Evolutionary conservation across 2,329 filamentous ascomycete genomes (phyloP).

Genomic region (Alternaria dauci): DNA sequence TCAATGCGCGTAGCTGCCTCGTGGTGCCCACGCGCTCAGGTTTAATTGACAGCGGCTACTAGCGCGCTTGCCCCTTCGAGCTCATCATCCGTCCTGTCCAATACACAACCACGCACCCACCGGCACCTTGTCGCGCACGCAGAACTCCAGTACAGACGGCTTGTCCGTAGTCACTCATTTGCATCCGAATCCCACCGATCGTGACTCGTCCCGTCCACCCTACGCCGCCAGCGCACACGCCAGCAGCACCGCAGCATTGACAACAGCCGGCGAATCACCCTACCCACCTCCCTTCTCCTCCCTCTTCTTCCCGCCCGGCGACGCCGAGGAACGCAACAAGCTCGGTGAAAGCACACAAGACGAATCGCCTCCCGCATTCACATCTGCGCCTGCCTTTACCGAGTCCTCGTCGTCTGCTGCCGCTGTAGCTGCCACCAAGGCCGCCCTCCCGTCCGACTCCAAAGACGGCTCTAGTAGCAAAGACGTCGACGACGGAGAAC

Average conservation of each 20-base stretch:
- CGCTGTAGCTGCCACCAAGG: slow-evolving; percentile 77
- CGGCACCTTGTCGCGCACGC: slow-evolving; percentile 57
- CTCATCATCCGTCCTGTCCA: slow-evolving; percentile 29
- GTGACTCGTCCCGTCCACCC: slow-evolving; percentile 36
- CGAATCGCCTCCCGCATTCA: slow-evolving; percentile 59
- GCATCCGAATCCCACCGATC: slow-evolving; percentile 38
- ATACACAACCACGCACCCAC: slow-evolving; percentile 37
- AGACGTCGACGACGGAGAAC: slow-evolving; percentile 80
- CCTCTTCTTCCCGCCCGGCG: slow-evolving; percentile 64
- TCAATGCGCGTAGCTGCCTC: slow-evolving; percentile 40
- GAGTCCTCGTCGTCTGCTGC: slow-evolving; percentile 58
- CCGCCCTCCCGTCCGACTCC: slow-evolving; percentile 80
- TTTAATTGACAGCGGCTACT: slow-evolving; percentile 38
- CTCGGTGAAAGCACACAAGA: slow-evolving; percentile 47
- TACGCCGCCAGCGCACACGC: slow-evolving; percentile 45
- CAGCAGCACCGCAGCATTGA: slow-evolving; percentile 47
- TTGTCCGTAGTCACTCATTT: slow-evolving; percentile 58
- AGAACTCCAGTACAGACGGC: slow-evolving; percentile 52
- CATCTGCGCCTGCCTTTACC: slow-evolving; percentile 61
- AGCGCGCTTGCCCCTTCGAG: slow-evolving; percentile 41
- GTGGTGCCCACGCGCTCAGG: slow-evolving; percentile 38
- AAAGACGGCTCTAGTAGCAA: slow-evolving; percentile 79
- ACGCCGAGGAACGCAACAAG: slow-evolving; percentile 58
- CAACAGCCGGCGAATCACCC: slow-evolving; percentile 61
- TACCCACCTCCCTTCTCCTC: slow-evolving; percentile 70